These are phyloP conservation scores for Rutstroemia sydowiana DNA, from an alignment of 2,329 filamentous ascomycete species.

Conservation along the genomic window DNA sequence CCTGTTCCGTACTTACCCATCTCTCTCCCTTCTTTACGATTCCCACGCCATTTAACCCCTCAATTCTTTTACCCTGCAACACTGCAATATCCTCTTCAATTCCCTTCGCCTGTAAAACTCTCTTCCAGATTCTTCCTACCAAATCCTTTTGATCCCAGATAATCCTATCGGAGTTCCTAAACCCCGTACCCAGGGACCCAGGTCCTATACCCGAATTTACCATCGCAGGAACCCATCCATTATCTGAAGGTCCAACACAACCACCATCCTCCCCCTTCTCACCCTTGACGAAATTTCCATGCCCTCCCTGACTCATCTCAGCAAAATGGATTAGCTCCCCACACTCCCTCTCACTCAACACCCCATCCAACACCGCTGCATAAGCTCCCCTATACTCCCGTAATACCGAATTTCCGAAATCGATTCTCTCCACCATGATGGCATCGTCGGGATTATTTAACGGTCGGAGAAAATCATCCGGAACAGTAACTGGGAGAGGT, in stretches of 20 bases:
- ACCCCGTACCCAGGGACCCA: slow-evolving; percentile 49
- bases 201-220: not conserved
- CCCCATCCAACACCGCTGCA: slow-evolving; percentile 52
- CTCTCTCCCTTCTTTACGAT: slow-evolving; percentile 14
- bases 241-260: not conserved
- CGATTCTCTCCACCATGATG: slow-evolving; percentile 38
- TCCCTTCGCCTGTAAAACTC: no score
- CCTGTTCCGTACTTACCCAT: slow-evolving; percentile 18
- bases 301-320: slow-evolving; percentile 3
- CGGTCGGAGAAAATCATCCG: no score
- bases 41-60: slow-evolving; percentile 31
- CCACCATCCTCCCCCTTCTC: not conserved
- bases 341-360: not conserved
- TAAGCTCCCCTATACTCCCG: slow-evolving; percentile 47
- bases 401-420: slow-evolving; percentile 45
- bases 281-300: not conserved
- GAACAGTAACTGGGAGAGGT: no score
- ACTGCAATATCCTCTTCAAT: no score
- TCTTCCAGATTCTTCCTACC: no score
- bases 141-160: no score
- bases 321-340: not conserved
- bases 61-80: slow-evolving; percentile 27
- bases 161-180: slow-evolving; percentile 64
- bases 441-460: slow-evolving; percentile 30
- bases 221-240: slow-evolving; percentile 3